Evolutionary conservation across 176 grass and related monocot species (phyloP).

Genomic region (Carex pumila): DNA sequence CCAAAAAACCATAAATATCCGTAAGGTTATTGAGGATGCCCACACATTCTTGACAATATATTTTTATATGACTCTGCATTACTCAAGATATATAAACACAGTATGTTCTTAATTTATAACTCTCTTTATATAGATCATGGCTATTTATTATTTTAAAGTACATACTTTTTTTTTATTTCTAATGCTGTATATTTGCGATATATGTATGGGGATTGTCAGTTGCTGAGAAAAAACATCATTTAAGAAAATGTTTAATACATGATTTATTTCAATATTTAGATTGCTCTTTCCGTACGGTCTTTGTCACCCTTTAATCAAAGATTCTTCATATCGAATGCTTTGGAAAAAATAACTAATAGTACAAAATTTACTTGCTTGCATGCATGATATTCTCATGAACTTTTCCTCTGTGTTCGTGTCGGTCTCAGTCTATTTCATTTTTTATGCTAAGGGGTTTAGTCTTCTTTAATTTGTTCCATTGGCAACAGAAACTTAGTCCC

Average conservation of each 20-base stretch:
- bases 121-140: not conserved
- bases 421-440: not conserved
- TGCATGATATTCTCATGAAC: not conserved
- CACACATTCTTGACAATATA: not conserved
- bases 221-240: not conserved
- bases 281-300: not conserved
- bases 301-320: not conserved
- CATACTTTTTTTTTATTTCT: not conserved
- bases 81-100: not conserved
- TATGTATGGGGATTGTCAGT: not conserved
- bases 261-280: not conserved
- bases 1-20: too few species aligned
- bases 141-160: not conserved
- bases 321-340: not conserved
- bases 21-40: too few species aligned
- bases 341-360: not conserved
- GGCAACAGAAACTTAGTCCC: slow-evolving; percentile 9
- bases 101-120: not conserved
- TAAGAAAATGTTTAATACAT: not conserved
- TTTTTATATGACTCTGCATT: too few species aligned
- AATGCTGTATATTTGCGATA: not conserved
- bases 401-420: not conserved
- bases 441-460: not conserved
- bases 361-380: not conserved
- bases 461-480: slow-evolving; percentile 2